Evolutionary conservation across 2,329 filamentous ascomycete species (phyloP).

Genomic region (Ophiostoma perfectum): DNA sequence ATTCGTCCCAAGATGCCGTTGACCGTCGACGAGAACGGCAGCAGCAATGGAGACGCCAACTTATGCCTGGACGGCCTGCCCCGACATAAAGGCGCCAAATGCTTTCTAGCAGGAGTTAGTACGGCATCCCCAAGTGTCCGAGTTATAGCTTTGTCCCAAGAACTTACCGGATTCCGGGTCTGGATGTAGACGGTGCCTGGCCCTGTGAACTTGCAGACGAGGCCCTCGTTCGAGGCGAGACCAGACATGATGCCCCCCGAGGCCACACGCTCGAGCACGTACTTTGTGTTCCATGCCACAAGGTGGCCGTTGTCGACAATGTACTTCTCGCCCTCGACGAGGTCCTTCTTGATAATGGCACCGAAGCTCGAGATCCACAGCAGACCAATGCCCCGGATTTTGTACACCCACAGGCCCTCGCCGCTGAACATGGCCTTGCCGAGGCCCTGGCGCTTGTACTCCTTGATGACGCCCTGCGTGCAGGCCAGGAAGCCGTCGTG

Average conservation of each 20-base stretch:
- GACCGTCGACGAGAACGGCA: too few species aligned
- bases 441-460: constrained; percentile 79
- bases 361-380: constrained; percentile 91
- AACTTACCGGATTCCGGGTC: constrained; percentile 72
- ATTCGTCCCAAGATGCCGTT: background rate
- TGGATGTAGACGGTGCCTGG: constrained; percentile 91
- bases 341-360: constrained; percentile 87
- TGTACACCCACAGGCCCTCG: constrained; percentile 87
- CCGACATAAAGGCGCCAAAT: constrained; percentile 49
- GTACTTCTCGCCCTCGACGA: constrained; percentile 71
- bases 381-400: constrained; percentile 72
- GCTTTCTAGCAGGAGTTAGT: constrained; percentile 38
- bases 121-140: background rate
- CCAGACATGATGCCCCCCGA: constrained; percentile 92
- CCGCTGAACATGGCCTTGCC: constrained; percentile 91
- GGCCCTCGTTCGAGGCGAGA: constrained; percentile 72
- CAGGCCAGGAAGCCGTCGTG: constrained; percentile 80
- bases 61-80: constrained; percentile 37
- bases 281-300: constrained; percentile 95
- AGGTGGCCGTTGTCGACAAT: constrained; percentile 90
- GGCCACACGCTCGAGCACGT: constrained; percentile 80
- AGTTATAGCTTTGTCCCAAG: background rate
- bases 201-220: constrained; percentile 90
- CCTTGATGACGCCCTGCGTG: constrained; percentile 81
- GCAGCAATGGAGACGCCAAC: background rate